Conservation (phyloP, 2,329 filamentous ascomycete genomes). For the Penicillium griseofulvum region DNA sequence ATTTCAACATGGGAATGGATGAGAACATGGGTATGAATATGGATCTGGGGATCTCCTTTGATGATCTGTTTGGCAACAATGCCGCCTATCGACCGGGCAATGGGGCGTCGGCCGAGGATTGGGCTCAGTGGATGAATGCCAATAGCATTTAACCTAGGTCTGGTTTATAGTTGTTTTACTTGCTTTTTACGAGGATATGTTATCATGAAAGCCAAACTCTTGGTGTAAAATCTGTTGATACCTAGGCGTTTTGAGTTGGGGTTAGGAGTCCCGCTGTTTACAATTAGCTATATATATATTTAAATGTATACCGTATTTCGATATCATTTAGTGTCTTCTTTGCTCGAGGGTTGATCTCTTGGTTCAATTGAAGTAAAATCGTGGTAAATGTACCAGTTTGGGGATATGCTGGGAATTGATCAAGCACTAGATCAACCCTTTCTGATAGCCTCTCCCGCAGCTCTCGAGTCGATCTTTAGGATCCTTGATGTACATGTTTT, state of each 20-base stretch:
- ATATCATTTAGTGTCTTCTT: not conserved
- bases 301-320: not conserved
- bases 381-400: not conserved
- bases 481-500: not conserved
- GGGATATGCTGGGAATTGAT: not conserved
- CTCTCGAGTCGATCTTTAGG: not conserved
- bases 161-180: not conserved
- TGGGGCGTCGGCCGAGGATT: slow-evolving; percentile 35
- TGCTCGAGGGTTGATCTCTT: not conserved
- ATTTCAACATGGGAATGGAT: slow-evolving; percentile 29
- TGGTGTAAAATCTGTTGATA: slow-evolving; percentile 18
- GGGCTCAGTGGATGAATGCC: slow-evolving; percentile 41
- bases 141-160: slow-evolving; percentile 21
- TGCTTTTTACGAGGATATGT: slow-evolving; percentile 23
- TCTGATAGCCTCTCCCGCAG: not conserved
- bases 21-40: slow-evolving; percentile 32
- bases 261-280: not conserved
- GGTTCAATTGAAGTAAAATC: not conserved
- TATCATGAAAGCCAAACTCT: slow-evolving; percentile 18
- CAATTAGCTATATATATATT: slow-evolving; percentile 4
- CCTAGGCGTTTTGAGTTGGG: slow-evolving; percentile 17
- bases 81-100: slow-evolving; percentile 25
- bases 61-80: slow-evolving; percentile 43
- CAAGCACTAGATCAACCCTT: not conserved
- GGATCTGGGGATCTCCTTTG: slow-evolving; percentile 38